These are phyloP conservation scores for Hirschfeldia incana DNA, from an alignment of 345 rosid genomes.

Conservation along the genomic window DNA sequence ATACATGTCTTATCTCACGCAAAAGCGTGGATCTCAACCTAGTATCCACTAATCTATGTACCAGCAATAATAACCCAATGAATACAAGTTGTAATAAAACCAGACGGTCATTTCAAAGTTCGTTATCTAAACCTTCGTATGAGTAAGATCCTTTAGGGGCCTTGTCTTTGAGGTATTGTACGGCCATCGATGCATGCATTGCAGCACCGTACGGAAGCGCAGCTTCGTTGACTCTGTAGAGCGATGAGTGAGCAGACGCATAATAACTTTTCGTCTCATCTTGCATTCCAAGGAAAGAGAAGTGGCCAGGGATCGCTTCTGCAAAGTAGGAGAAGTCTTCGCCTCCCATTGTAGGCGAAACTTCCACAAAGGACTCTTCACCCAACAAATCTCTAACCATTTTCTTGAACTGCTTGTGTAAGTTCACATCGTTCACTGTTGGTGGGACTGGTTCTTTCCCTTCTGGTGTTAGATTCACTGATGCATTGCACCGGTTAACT, in stretches of 20 bases:
- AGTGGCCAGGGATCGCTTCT: conserved; percentile 65
- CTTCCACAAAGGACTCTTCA: conserved; percentile 34
- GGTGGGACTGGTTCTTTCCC: conserved; percentile 44
- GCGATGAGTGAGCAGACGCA: conserved; percentile 49
- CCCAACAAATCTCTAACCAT: conserved; percentile 60
- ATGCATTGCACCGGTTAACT: conserved; percentile 67
- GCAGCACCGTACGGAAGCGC: conserved; percentile 73
- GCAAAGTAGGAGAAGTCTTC: conserved; percentile 79
- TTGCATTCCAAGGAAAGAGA: conserved; percentile 60
- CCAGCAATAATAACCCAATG: not conserved
- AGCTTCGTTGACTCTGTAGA: conserved; percentile 58
- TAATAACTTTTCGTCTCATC: conserved; percentile 47
- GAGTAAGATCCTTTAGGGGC: conserved; percentile 24
- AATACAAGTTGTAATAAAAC: not conserved
- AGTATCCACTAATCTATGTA: no score
- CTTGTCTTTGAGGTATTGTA: conserved; percentile 49
- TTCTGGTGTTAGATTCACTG: conserved; percentile 43
- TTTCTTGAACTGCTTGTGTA: conserved; percentile 49
- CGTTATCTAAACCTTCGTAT: conserved; percentile 38
- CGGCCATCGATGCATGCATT: conserved; percentile 59
- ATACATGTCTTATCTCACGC: no score
- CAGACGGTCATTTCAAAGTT: conserved; percentile 35
- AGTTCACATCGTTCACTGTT: conserved; percentile 47
- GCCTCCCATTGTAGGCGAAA: conserved; percentile 48
- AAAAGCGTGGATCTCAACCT: no score